Evolutionary conservation across 345 rosid species (phyloP).

Genomic region (Ceriops tagal): DNA sequence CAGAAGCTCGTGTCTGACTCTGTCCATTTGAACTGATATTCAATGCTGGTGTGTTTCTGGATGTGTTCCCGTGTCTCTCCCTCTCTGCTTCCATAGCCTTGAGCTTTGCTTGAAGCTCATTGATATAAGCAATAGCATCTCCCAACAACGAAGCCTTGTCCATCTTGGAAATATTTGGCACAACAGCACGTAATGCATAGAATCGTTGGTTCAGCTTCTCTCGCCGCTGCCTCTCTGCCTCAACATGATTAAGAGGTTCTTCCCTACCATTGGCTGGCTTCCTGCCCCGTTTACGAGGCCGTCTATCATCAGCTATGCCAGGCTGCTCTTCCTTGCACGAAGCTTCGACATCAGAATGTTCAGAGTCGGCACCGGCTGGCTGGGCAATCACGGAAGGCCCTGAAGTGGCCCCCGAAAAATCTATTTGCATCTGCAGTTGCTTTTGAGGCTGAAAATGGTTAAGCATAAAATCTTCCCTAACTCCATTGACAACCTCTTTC

Average conservation of each 20-base stretch:
- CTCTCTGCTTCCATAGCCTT: constrained; percentile 72
- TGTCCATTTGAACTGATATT: constrained; percentile 30
- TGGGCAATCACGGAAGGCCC: constrained; percentile 47
- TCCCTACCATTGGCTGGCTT: constrained; percentile 98
- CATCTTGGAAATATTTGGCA: constrained; percentile 97
- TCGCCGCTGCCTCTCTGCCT: constrained; percentile 94
- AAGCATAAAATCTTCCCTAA: constrained; percentile 41
- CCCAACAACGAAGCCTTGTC: constrained; percentile 94
- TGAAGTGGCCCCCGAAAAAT: constrained; percentile 64
- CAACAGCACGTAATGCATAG: constrained; percentile 89
- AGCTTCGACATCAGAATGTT: constrained; percentile 75
- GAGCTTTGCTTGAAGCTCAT: constrained; percentile 86
- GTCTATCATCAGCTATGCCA: constrained; percentile 48
- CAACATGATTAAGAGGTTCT: constrained; percentile 94
- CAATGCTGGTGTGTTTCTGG: constrained; percentile 35
- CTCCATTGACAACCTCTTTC: constrained; percentile 49
- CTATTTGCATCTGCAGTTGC: constrained; percentile 66
- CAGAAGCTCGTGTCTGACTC: constrained; percentile 28
- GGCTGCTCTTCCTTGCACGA: constrained; percentile 54
- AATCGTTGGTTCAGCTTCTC: constrained; percentile 95
- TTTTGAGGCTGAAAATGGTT: constrained; percentile 48
- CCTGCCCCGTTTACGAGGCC: constrained; percentile 89
- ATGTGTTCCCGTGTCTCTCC: constrained; percentile 44
- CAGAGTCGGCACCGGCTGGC: constrained; percentile 46
- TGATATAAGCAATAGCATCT: constrained; percentile 90